Evolutionary conservation across 2,329 filamentous ascomycete genomes (phyloP).

Genomic region (Rutstroemia sp.): DNA sequence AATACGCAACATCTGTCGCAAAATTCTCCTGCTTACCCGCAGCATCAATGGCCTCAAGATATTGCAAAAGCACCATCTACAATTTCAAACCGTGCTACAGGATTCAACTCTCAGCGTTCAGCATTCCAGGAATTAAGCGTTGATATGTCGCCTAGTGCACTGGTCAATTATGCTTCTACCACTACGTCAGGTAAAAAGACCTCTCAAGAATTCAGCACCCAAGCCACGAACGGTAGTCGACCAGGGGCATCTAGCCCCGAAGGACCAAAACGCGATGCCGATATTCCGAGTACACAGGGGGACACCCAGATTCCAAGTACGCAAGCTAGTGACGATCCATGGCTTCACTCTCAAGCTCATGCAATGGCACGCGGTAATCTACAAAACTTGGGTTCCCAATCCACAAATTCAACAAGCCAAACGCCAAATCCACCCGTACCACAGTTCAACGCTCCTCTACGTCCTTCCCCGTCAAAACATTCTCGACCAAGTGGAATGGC

Average conservation of each 20-base stretch:
- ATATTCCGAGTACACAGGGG: constrained; percentile 45
- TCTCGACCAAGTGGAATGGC: constrained; percentile 15
- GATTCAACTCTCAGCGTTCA: constrained; percentile 50
- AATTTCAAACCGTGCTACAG: constrained; percentile 17
- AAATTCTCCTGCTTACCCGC: constrained; percentile 40
- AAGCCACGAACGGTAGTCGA: constrained; percentile 59
- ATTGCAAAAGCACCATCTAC: constrained; percentile 36
- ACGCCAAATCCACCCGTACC: constrained; percentile 30
- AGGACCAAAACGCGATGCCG: constrained; percentile 21
- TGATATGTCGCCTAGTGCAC: constrained; percentile 49
- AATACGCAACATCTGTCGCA: constrained; percentile 32
- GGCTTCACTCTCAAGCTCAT: constrained; percentile 52
- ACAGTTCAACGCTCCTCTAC: constrained; percentile 31
- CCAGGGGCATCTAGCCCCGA: constrained; percentile 26
- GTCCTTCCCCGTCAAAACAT: constrained; percentile 10
- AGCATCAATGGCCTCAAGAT: constrained; percentile 29
- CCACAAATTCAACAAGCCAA: constrained; percentile 28
- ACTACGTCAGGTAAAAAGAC: constrained; percentile 80
- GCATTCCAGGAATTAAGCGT: constrained; percentile 49
- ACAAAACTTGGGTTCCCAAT: constrained; percentile 22
- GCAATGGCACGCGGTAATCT: constrained; percentile 38
- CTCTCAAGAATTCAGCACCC: constrained; percentile 56
- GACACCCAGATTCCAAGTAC: constrained; percentile 18
- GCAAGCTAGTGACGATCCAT: constrained; percentile 40
- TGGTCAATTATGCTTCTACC: constrained; percentile 81